Percentiles rank a stretch among this genome's conserved stretches.
Conservation (phyloP, 1,284 basidiomycete genomes). For the Ustilago cynodontis region DNA sequence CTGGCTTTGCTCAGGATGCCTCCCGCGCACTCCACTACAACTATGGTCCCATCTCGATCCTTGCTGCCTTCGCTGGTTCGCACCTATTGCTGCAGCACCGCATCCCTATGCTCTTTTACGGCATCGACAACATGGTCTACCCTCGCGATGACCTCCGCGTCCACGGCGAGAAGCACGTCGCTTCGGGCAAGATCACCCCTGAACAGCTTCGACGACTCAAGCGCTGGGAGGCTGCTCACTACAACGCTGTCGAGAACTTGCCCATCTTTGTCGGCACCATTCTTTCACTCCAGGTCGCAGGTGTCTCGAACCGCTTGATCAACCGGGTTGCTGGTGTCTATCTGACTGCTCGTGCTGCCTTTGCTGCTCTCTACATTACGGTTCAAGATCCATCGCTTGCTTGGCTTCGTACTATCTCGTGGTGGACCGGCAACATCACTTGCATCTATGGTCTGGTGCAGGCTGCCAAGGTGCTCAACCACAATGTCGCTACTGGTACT, state of each 20-base stretch:
- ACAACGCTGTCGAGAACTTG: conserved; percentile 50
- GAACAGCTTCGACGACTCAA: conserved; percentile 42
- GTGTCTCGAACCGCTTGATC: conserved; percentile 43
- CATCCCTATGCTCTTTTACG: conserved; percentile 45
- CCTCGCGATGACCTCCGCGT: conserved; percentile 44
- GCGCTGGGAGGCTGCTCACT: conserved; percentile 55
- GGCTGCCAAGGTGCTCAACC: conserved; percentile 49
- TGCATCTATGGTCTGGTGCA: conserved; percentile 45
- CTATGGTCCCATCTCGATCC: conserved; percentile 51
- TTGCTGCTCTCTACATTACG: conserved; percentile 39
- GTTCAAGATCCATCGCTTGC: conserved; percentile 21
- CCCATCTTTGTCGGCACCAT: conserved; percentile 50
- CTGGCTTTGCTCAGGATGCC: conserved; percentile 35
- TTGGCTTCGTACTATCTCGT: conserved; percentile 34
- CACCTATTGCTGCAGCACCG: conserved; percentile 52
- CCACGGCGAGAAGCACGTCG: conserved; percentile 44
- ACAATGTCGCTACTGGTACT: conserved; percentile 34
- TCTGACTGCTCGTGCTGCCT: conserved; percentile 38
- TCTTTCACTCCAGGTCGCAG: conserved; percentile 48
- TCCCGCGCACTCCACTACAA: conserved; percentile 39
- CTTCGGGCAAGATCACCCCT: conserved; percentile 47
- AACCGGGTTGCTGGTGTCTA: conserved; percentile 49
- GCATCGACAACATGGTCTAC: conserved; percentile 51
- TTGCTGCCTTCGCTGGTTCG: conserved; percentile 53
- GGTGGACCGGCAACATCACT: conserved; percentile 51